Evolutionary conservation across 2,329 filamentous ascomycete species (phyloP), one percentile per base, ranked within the genome.

Genomic region (Pseudogymnoascus sp.): DNA sequence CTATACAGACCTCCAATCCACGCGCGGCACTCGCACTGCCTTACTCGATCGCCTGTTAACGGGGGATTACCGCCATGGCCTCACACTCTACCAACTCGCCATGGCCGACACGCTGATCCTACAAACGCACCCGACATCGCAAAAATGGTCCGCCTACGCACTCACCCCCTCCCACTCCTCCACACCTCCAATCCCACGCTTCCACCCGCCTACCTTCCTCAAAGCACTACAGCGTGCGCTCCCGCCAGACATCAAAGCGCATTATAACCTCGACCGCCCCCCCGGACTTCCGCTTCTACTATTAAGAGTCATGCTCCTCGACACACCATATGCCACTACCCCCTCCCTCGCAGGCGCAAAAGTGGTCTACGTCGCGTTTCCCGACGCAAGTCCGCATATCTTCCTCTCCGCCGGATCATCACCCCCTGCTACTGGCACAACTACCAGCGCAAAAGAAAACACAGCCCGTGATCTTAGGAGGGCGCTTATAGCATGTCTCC

Each of bases 181-280:
- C 67, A 78, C 79, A 6, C 74, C 86, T 34, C 72, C 74, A 3
- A 77, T 88, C 60, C 90, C 91, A 10, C 86, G 88, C 14, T 90
- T 95, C 71, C 90, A 96, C 71, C 89, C 90, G 0, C 85, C 89
- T 4, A 90, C 88, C 0, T 96, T 96, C 74, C 79, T 96, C 39
- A 84, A 85, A 68, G 89, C 88, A 68, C 83, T 96, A 1, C 89
- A 93, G 69, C 80, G 81, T 43, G 87, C 93, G 71, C 83, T 92
- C 16, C 80, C 90, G 1, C 90, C 91, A 1, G 83, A 95, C 65
- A 84, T 93, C 69, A 96, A 95, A 75, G 89, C 90, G 4, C 90
- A 96, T 75, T 95, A 91, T 74, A 88, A 90, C 69, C 84, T 95
- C 66, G 86, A 89, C 68, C 84, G 88, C n/a, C 88, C 90, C 62